These are phyloP conservation scores for Phytophthora citricola DNA, from an alignment of 352 stramenopile species.

Conservation along the genomic window DNA sequence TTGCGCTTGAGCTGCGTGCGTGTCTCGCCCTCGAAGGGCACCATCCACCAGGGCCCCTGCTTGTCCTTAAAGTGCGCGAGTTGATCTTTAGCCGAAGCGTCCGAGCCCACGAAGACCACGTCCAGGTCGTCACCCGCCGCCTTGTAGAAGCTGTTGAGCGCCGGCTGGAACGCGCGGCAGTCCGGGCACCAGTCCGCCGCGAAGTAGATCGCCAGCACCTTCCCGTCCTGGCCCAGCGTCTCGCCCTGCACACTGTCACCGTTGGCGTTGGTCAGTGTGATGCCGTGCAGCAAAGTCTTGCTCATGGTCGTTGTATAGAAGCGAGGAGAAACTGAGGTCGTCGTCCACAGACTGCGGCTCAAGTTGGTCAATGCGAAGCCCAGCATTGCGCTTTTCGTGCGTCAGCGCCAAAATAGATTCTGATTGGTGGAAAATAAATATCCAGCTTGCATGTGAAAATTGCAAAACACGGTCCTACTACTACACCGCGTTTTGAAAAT, in stretches of 20 bases:
- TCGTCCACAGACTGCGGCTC: neutral
- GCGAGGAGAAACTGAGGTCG: neutral
- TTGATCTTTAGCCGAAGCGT: slow-evolving; percentile 65
- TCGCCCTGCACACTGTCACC: slow-evolving; percentile 57
- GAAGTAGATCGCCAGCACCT: slow-evolving; percentile 82
- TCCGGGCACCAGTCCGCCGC: slow-evolving; percentile 86
- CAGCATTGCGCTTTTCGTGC: neutral
- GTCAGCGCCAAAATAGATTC: neutral
- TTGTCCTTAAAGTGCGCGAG: slow-evolving; percentile 71
- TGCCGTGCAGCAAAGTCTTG: slow-evolving; percentile 51
- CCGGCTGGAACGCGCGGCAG: slow-evolving; percentile 81
- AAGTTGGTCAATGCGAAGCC: slow-evolving; percentile 5
- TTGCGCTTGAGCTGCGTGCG: slow-evolving; percentile 82
- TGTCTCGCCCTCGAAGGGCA: slow-evolving; percentile 68
- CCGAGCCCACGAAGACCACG: slow-evolving; percentile 84
- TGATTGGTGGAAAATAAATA: slow-evolving; percentile 12
- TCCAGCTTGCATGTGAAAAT: slow-evolving; percentile 3
- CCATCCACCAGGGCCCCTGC: slow-evolving; percentile 79
- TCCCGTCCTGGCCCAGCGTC: slow-evolving; percentile 47
- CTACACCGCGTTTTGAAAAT: neutral
- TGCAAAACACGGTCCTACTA: neutral
- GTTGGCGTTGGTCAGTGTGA: slow-evolving; percentile 64
- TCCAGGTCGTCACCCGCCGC: slow-evolving; percentile 60
- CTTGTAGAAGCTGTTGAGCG: slow-evolving; percentile 79
- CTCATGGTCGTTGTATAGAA: slow-evolving; percentile 37